These are phyloP conservation scores for Lipomyces spencermartinsiae DNA, from an alignment of 805 yeast genomes.

Conservation along the genomic window DNA sequence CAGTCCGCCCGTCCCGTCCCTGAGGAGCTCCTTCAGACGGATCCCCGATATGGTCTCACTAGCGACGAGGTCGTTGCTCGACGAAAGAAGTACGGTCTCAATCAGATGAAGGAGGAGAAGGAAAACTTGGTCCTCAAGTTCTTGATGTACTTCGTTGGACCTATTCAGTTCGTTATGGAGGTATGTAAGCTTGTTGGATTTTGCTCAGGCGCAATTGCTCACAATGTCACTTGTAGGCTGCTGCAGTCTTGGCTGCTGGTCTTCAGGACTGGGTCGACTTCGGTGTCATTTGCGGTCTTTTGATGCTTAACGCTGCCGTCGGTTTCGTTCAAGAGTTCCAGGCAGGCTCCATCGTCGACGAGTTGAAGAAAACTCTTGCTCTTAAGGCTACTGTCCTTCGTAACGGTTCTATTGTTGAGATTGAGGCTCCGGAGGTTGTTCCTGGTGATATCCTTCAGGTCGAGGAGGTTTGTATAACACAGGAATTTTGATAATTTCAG, in stretches of 20 bases:
- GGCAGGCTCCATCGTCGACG: conserved; percentile 97
- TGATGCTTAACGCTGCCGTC: conserved; percentile 85
- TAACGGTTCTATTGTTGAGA: conserved; percentile 76
- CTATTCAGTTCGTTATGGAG: conserved; percentile 96
- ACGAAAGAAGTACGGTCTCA: conserved; percentile 88
- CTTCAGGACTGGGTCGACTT: conserved; percentile 98
- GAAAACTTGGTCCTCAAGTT: conserved; percentile 82
- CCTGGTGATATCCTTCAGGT: conserved; percentile 94
- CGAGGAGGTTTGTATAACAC: conserved; percentile 60
- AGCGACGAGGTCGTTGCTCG: conserved; percentile 79
- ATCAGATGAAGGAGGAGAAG: conserved; percentile 88
- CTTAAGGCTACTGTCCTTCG: conserved; percentile 86
- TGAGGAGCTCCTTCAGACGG: conserved; percentile 83
- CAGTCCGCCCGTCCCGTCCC: conserved; percentile 79
- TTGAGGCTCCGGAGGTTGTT: conserved; percentile 83
- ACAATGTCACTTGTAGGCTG: conserved; percentile 55
- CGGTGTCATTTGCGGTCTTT: conserved; percentile 92
- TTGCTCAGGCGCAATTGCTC: neutral
- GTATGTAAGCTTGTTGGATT: conserved; percentile 16
- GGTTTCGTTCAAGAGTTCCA: conserved; percentile 98
- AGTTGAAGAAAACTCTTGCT: conserved; percentile 92
- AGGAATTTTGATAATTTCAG: no score
- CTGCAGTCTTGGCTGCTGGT: conserved; percentile 95
- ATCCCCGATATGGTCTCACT: conserved; percentile 76
- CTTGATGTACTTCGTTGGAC: conserved; percentile 88